Percentiles rank a stretch among this genome's conserved stretches.
Conservation (phyloP, 805 yeast genomes). For the Kuraishia borneana region DNA sequence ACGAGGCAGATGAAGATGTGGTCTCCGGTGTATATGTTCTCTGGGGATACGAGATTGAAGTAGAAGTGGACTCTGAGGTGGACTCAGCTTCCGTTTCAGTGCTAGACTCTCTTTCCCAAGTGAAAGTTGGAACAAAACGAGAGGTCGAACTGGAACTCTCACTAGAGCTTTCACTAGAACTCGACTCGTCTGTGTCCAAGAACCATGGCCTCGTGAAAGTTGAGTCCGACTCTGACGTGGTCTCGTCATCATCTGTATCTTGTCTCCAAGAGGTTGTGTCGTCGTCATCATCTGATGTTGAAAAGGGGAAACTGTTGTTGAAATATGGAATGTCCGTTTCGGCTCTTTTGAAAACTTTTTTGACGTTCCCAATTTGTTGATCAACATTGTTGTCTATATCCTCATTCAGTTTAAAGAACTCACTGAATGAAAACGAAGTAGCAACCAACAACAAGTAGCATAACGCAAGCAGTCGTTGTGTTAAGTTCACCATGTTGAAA, state of each 20-base stretch:
- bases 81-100: not conserved
- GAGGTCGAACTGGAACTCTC: not conserved
- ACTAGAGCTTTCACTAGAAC: not conserved
- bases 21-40: not conserved
- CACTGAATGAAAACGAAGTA: not conserved
- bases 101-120: not conserved
- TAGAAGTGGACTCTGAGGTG: not conserved
- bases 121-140: not conserved
- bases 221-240: not conserved
- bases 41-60: not conserved
- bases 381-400: not conserved
- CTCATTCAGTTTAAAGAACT: not conserved
- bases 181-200: too few relatives aligned
- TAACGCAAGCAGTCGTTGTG: not conserved
- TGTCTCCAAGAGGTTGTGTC: too few relatives aligned
- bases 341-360: not conserved
- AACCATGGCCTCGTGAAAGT: not conserved
- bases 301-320: too few relatives aligned
- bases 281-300: not conserved
- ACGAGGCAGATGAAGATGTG: not conserved
- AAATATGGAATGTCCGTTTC: too few relatives aligned
- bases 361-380: not conserved
- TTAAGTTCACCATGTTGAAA: too few relatives aligned
- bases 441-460: not conserved
- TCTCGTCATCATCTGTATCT: too few relatives aligned